Percentiles rank a stretch among this genome's conserved stretches.
Evolutionary conservation across 495 filamentous ascomycete species (phyloP).

Genomic region (Aspergillus campestris): DNA sequence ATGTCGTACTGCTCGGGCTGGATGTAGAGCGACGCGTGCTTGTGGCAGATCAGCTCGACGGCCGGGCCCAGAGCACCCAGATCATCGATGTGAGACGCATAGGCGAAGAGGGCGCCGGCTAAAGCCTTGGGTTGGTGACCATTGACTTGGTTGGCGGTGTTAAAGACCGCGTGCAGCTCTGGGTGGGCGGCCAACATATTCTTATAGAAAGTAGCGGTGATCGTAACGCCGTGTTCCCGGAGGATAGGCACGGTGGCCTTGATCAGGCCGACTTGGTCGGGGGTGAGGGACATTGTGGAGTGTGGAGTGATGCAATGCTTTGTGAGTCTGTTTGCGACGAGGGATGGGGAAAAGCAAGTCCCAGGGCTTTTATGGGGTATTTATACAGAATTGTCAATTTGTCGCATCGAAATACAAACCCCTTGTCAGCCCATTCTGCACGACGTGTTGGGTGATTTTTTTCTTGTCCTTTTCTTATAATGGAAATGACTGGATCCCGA

Average conservation of each 20-base stretch:
- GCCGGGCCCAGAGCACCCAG: constrained; percentile 50
- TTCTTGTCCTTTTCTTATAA: too few relatives aligned
- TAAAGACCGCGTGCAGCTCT: constrained; percentile 58
- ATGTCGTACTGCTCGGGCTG: constrained; percentile 58
- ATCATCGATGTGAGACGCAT: constrained; percentile 65
- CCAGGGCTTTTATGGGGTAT: too few relatives aligned
- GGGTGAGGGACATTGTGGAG: constrained; percentile 14
- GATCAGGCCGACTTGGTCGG: constrained; percentile 31
- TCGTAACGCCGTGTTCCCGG: constrained; percentile 53
- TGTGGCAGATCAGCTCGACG: constrained; percentile 66
- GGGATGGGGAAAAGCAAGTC: not conserved
- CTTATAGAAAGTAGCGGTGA: constrained; percentile 61
- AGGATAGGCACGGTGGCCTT: constrained; percentile 46
- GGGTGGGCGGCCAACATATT: constrained; percentile 57
- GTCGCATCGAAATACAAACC: too few relatives aligned
- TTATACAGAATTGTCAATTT: too few relatives aligned
- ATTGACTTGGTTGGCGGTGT: constrained; percentile 53
- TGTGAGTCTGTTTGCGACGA: not conserved
- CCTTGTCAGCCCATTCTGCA: too few relatives aligned
- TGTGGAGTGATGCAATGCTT: not conserved
- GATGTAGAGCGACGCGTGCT: constrained; percentile 66
- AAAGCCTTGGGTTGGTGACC: constrained; percentile 59
- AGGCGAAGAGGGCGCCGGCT: constrained; percentile 57
- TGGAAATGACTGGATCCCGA: too few relatives aligned
- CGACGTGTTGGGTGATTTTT: too few relatives aligned